Evolutionary conservation across 2,329 filamentous ascomycete genomes (phyloP), one percentile per base, ranked within the genome.

Genomic region (Fusarium abutilonis): DNA sequence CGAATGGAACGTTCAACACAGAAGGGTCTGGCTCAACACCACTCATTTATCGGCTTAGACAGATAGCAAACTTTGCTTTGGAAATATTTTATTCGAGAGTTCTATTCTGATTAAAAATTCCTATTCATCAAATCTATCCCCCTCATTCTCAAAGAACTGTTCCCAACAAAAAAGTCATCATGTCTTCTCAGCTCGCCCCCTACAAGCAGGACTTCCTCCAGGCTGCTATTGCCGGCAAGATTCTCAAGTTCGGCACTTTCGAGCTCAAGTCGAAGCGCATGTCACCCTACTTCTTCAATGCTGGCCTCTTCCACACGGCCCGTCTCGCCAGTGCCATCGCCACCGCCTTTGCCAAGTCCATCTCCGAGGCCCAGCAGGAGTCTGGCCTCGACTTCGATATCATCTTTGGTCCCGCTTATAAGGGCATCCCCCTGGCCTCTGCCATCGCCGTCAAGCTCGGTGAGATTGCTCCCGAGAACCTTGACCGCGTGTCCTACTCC

Each of bases 211-310:
- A 84, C 58, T 92, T 96, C 76, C 83, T 95, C 69, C 77, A 85
- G 72, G 84, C 89, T 55, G 85, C 89, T 72, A 83, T 93, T 66
- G 77, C 80, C 19, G 87, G 88, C 70, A 84, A 85, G 63, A 88
- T 91, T 70, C 86, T 95, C 67, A 90, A 88, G 72, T 95, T 95
- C 75, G 92, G 92, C 76, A 87, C 84, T 74, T 95, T 92, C 80
- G 91, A 89, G 70, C 87, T 99, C 74, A 99, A 99, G 81, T 97
- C 93, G 50, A 91, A 92, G 78, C 91, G 94, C 72, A 83, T 83
- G 70, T 97, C 93, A 11, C 95, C 95, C 38, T 98, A 98, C 84
- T 98, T 98, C 83, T 96, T 98, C 87, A 97, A 97, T 78, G 93
- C 93, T 42, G 93, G 93, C 58, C 87, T 91, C 71, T 96, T 98